phyloP scores from a whole-genome alignment of 129 eudicot species.

The Oenanthe sinensis region DNA sequence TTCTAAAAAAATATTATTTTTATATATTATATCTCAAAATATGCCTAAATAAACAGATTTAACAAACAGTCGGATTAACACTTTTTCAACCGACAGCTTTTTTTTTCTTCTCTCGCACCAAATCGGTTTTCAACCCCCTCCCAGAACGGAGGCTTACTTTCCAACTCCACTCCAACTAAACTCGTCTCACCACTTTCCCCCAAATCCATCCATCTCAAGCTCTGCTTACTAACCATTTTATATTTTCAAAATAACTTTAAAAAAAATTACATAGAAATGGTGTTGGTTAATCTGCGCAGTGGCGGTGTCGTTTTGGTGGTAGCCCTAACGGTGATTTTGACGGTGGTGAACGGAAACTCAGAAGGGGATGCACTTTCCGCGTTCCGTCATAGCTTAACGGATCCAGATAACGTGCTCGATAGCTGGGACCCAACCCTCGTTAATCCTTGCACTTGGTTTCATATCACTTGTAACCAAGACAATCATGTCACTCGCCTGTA shows the following conservation, averaged over 20 bases:
- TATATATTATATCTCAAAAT: no score
- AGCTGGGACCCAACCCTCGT: slow-evolving; percentile 97
- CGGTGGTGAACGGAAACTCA: slow-evolving; percentile 37
- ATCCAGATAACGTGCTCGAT: slow-evolving; percentile 79
- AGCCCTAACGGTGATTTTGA: slow-evolving; percentile 3
- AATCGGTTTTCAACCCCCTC: no score
- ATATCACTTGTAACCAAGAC: slow-evolving; percentile 73
- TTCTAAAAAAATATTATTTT: no score
- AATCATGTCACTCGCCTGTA: slow-evolving; percentile 81
- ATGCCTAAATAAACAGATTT: no score
- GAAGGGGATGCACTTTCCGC: slow-evolving; percentile 88
- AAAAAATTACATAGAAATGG: background rate
- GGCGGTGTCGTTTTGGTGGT: slow-evolving; percentile 1
- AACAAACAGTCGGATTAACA: no score
- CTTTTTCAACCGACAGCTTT: no score
- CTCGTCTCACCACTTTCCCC: background rate
- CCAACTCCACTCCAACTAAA: background rate
- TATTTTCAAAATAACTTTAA: background rate
- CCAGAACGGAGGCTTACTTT: no score
- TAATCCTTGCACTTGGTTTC: slow-evolving; percentile 91
- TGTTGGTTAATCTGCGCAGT: background rate
- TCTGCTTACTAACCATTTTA: background rate
- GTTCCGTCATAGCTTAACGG: slow-evolving; percentile 59
- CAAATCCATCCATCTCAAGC: background rate
- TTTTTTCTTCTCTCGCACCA: no score